Base-by-base conservation (phyloP, 805 yeast genomes). In the Candida parachauliodes region DNA sequence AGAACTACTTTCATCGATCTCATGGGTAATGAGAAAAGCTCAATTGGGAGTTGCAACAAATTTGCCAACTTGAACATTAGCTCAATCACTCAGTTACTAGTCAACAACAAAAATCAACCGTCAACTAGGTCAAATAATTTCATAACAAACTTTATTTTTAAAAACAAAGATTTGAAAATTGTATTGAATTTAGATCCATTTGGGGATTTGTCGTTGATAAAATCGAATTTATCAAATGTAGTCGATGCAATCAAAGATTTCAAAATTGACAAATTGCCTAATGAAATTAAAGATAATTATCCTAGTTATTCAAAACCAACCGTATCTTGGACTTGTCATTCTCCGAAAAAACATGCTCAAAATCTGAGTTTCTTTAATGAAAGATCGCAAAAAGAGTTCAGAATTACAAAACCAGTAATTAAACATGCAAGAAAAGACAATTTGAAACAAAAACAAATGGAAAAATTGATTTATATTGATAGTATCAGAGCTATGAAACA, bases 221-320 rank as follows among this genome's bases (percentile, higher is more conserved):
- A 55, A 36, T 54, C 66, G 2, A 45, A 57, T 8, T 48, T 61
- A 40, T 37, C 32, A 36, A 59, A 56, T 32, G 47, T 58, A 18
- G 58, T 55, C 2, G 48, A 44, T 14, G 47, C 56, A 28, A 41
- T 58, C 14, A 48, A 45, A 15, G 39, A 39, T 11, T 51, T 55
- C 44, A 49, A 46, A 24, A 41, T 41, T 30, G 37, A 25, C 6
- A 36, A 37, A 17, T 30, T 35, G 9, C 3, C 20, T 5, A 14
- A 27, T 14, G 27, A 15, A 8, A 15, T 20, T 16, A 36, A 11
- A 24, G 18, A 16, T 6, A 8, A 29, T 35, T 27, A 50, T 10
- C 65, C 65, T 8, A 45, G 47, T 41, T 63, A 63, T 34, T 64
- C 68, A 8, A 51, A 51, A 36, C 65, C 69, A 4, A 62, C 68